Conservation (phyloP, 129 eudicot genomes). For the Oenanthe sinensis region DNA sequence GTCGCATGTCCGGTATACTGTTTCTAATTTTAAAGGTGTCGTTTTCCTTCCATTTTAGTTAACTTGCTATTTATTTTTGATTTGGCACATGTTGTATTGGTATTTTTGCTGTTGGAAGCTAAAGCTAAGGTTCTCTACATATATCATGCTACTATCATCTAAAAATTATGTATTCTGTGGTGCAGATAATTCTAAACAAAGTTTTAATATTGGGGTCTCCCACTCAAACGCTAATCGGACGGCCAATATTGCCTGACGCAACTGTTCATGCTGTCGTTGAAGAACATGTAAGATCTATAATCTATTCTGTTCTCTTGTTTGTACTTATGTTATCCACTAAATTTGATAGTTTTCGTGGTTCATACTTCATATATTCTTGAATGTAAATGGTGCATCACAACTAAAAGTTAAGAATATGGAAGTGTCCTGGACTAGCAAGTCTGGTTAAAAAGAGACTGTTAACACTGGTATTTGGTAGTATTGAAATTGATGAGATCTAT, state of each 20-base stretch:
- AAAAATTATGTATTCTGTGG: not conserved
- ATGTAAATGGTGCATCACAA: not conserved
- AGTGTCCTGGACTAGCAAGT: not conserved
- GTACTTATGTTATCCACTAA: not conserved
- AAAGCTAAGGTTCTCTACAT: not conserved
- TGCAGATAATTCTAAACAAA: slow-evolving; percentile 80
- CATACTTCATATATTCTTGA: not conserved
- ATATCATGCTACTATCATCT: not conserved
- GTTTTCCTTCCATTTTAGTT: not conserved
- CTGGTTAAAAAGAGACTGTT: not conserved
- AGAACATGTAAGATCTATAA: slow-evolving; percentile 70
- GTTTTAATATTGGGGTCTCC: slow-evolving; percentile 86
- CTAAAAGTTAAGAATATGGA: not conserved
- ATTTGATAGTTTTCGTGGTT: too few species aligned
- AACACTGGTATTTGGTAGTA: not conserved
- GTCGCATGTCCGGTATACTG: not conserved
- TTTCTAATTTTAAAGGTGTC: not conserved
- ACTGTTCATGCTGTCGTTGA: slow-evolving; percentile 93
- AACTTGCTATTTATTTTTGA: not conserved
- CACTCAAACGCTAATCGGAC: slow-evolving; percentile 85
- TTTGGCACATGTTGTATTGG: not conserved
- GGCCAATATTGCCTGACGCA: slow-evolving; percentile 84
- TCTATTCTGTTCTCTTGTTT: not conserved
- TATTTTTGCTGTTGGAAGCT: too few species aligned
- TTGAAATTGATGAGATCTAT: not conserved